Evolutionary conservation across 768 basidiomycete species (phyloP).

Genomic region (Phylloporus sp.): DNA sequence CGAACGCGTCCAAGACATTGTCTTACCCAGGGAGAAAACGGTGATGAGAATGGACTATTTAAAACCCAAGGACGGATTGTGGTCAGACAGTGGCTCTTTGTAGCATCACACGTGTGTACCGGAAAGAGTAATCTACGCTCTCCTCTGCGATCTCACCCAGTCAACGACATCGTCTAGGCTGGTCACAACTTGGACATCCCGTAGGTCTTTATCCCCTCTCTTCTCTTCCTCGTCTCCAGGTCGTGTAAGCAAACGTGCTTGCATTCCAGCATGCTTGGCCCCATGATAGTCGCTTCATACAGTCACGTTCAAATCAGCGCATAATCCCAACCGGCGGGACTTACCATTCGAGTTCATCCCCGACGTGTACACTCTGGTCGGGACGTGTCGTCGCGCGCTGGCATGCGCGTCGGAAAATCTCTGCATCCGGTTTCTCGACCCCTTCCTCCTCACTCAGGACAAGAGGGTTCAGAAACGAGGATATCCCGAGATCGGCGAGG

Average conservation of each 20-base stretch:
- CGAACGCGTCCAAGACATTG: slow-evolving; percentile 66
- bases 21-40: slow-evolving; percentile 46
- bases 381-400: neutral
- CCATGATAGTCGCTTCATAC: slow-evolving; percentile 61
- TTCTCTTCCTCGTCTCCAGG: slow-evolving; percentile 44
- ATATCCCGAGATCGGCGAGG: slow-evolving; percentile 58
- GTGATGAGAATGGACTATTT: slow-evolving; percentile 30
- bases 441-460: slow-evolving; percentile 69
- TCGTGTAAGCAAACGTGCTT: slow-evolving; percentile 56
- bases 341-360: slow-evolving; percentile 69
- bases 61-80: slow-evolving; percentile 20
- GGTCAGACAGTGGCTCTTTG: too few species aligned
- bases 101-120: too few species aligned
- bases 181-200: slow-evolving; percentile 37
- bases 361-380: slow-evolving; percentile 61
- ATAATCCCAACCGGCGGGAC: slow-evolving; percentile 16
- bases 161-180: slow-evolving; percentile 34
- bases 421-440: slow-evolving; percentile 61
- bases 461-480: slow-evolving; percentile 46
- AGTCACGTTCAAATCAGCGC: slow-evolving; percentile 1
- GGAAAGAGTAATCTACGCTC: neutral
- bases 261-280: slow-evolving; percentile 50
- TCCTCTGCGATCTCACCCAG: slow-evolving; percentile 30
- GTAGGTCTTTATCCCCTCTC: slow-evolving; percentile 40
- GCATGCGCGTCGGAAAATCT: slow-evolving; percentile 52